phyloP scores from a whole-genome alignment of 495 filamentous ascomycete genomes.

The Amorphotheca resinae region DNA sequence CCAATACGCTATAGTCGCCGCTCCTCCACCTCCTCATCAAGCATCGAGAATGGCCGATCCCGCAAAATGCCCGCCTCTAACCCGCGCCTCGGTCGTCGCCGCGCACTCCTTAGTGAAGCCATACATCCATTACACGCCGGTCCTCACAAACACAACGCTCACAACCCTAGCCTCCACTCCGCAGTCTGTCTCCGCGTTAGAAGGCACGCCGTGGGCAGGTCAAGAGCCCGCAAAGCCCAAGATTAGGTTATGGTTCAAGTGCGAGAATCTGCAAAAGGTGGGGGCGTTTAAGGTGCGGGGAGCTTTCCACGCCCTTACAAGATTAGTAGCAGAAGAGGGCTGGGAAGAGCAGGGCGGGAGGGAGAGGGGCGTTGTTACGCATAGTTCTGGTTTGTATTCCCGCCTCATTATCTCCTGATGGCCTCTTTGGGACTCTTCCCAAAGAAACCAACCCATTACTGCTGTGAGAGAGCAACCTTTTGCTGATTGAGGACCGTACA shows the following conservation, averaged over 20 bases:
- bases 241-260: conserved; percentile 84
- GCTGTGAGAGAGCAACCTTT: too few species aligned
- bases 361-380: conserved; percentile 72
- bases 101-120: conserved; percentile 62
- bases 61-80: conserved; percentile 44
- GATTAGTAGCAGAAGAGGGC: conserved; percentile 53
- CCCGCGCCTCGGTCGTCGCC: conserved; percentile 49
- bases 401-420: conserved; percentile 1
- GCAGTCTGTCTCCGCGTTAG: conserved; percentile 34
- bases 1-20: too few species aligned
- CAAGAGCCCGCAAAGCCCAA: conserved; percentile 46
- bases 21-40: too few species aligned
- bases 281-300: conserved; percentile 91
- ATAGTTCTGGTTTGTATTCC: conserved; percentile 62
- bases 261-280: conserved; percentile 83
- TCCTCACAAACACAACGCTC: conserved; percentile 66
- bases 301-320: conserved; percentile 74
- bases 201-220: conserved; percentile 46
- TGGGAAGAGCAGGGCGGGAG: conserved; percentile 37
- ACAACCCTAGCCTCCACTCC: conserved; percentile 62
- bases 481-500: not conserved
- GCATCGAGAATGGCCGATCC: conserved; percentile 33
- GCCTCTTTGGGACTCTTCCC: too few species aligned
- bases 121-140: conserved; percentile 72
- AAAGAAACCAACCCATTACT: too few species aligned